Evolutionary conservation across 495 filamentous ascomycete genomes (phyloP), one percentile per base, ranked within the genome.

Genomic region (Neohortaea acidophila): DNA sequence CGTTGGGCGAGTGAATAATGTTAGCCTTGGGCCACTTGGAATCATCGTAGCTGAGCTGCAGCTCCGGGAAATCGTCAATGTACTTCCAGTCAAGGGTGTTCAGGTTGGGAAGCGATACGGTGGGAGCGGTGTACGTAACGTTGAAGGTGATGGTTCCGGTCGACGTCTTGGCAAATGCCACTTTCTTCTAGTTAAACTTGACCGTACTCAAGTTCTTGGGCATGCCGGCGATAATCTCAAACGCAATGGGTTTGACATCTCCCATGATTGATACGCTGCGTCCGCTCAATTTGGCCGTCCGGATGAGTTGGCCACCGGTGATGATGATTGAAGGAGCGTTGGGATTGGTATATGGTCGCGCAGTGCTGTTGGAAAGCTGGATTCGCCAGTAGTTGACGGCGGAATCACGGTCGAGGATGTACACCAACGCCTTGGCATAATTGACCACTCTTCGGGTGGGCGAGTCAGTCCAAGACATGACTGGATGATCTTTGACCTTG

Each of bases 351-450:
- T 8, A 11, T 43, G 75, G 60, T 1, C 72, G 67, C 11, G 67
- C 65, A 75, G 21, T n/a, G 15, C 61, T 54, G 13, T 43, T 46
- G 1, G 56, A 55, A 9, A 75, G 51, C 41, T 79, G 61, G 1
- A 75, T 67, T 11, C 69, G 65, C 79, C 78, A 84, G 64, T 77
- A 81, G 48, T 79, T 73, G 58, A 83, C 82, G 0, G 75, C 78
- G 12, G 68, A 60, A 55, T 79, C 75, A 12, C 78, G 68, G 48
- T 79, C 73, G 62, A 79, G 56, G 23, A 77, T 55, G 36, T 73
- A 62, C 13, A 81, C 51, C 26, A 68, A 63, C 19, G 79, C 42
- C 32, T 8, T 8, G 32, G 8, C 72, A 26, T 79, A 54, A 42
- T 68, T 45, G 17, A 78, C 58, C 21, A 80, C 66, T 20, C 63